phyloP scores from a whole-genome alignment of 1,284 basidiomycete genomes.

The Gymnopus androsaceus region DNA sequence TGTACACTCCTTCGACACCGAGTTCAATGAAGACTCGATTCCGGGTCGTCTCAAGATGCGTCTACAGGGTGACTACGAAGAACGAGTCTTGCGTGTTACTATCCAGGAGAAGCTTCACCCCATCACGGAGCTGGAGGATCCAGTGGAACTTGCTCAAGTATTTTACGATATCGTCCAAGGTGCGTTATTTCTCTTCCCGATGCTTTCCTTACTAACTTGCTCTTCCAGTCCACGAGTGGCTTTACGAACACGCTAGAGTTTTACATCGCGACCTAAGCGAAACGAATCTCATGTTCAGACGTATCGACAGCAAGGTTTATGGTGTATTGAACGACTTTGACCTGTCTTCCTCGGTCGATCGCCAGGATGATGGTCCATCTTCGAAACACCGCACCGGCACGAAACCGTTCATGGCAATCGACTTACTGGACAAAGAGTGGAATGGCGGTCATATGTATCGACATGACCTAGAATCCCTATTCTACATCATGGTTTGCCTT shows the following conservation, averaged over 20 bases:
- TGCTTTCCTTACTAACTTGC: not conserved
- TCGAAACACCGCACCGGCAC: constrained; percentile 9
- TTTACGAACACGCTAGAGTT: not conserved
- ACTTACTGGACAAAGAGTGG: not conserved
- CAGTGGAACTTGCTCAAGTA: not conserved
- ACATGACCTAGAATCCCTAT: constrained; percentile 11
- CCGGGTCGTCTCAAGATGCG: not conserved
- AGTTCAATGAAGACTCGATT: too few species aligned
- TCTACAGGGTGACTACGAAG: not conserved
- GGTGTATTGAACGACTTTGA: constrained; percentile 17
- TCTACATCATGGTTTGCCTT: constrained; percentile 10
- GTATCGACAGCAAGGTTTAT: constrained; percentile 2
- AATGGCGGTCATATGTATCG: constrained; percentile 1
- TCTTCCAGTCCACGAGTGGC: constrained; percentile 8
- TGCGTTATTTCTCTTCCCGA: not conserved
- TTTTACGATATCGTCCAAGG: constrained; percentile 9
- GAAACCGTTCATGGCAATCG: constrained; percentile 12
- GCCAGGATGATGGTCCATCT: not conserved
- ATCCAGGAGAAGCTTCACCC: not conserved
- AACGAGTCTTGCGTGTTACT: not conserved
- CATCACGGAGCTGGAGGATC: not conserved
- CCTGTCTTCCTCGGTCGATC: not conserved
- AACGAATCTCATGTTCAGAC: constrained; percentile 9
- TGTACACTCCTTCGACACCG: too few species aligned
- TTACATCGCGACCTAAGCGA: constrained; percentile 12